phyloP scores from a whole-genome alignment of 768 basidiomycete genomes.

The Heimioporus sp. region DNA sequence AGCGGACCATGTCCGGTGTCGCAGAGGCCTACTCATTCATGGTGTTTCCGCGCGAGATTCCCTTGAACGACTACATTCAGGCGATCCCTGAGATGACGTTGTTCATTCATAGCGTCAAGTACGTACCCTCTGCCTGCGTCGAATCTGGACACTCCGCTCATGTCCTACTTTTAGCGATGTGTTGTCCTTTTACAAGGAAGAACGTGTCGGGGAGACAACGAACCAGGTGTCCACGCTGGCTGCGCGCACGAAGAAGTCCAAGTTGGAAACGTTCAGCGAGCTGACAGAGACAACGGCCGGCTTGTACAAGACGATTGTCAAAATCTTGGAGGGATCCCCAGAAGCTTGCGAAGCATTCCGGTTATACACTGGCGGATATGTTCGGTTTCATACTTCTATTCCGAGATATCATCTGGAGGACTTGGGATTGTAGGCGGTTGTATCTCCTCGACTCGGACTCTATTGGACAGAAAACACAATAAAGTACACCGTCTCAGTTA shows the following conservation, averaged over 20 bases:
- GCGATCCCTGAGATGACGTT: conserved; percentile 36
- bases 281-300: conserved; percentile 26
- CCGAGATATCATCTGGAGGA: conserved; percentile 26
- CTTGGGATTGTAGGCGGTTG: conserved; percentile 7
- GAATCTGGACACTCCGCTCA: neutral
- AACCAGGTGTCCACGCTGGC: conserved; percentile 37
- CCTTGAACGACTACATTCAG: conserved; percentile 35
- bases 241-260: conserved; percentile 17
- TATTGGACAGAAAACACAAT: too few species aligned
- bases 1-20: conserved; percentile 31
- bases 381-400: conserved; percentile 28
- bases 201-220: conserved; percentile 31
- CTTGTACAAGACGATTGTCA: conserved; percentile 21
- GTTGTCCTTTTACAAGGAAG: conserved; percentile 43
- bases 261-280: conserved; percentile 24
- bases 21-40: conserved; percentile 35
- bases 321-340: conserved; percentile 20
- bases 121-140: conserved; percentile 5
- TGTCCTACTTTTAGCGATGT: conserved; percentile 31
- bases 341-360: conserved; percentile 20
- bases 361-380: conserved; percentile 21
- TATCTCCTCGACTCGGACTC: too few species aligned
- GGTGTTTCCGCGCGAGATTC: conserved; percentile 34
- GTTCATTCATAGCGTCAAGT: conserved; percentile 39
- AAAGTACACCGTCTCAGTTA: too few species aligned